Evolutionary conservation across 176 grass and related monocot species (phyloP).

Genomic region (Calamus simplicifolius): DNA sequence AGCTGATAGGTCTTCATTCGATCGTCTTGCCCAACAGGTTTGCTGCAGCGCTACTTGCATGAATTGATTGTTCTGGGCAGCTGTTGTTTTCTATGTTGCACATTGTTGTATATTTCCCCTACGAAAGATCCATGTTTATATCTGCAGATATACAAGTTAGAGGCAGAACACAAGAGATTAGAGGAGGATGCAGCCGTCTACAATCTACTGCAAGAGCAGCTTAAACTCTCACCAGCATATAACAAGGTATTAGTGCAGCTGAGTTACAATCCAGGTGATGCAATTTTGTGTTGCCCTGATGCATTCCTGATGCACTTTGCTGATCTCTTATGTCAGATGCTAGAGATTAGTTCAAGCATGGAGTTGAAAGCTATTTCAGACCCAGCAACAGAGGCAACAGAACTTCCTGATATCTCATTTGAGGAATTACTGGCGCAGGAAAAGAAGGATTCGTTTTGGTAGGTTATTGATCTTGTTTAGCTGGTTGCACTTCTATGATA

Average conservation of each 20-base stretch:
- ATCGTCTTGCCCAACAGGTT: constrained; percentile 80
- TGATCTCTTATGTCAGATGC: constrained; percentile 35
- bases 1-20: constrained; percentile 58
- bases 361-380: constrained; percentile 23
- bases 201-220: constrained; percentile 57
- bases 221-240: constrained; percentile 57
- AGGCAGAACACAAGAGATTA: constrained; percentile 63
- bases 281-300: too few relatives aligned
- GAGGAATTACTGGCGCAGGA: constrained; percentile 86
- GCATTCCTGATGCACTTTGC: too few relatives aligned
- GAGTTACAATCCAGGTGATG: too few relatives aligned
- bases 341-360: constrained; percentile 31
- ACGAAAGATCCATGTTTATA: not conserved
- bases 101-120: not conserved
- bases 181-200: constrained; percentile 68
- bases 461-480: not conserved
- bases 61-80: too few relatives aligned
- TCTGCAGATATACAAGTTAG: constrained; percentile 60
- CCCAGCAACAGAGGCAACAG: constrained; percentile 2
- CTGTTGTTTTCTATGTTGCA: too few relatives aligned
- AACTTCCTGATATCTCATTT: constrained; percentile 62
- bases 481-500: not conserved
- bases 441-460: constrained; percentile 91
- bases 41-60: not conserved
- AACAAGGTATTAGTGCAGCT: constrained; percentile 35